Evolutionary conservation across 441 rosid species (phyloP), one percentile per base, ranked within the genome.

Genomic region (Isatis lusitanica): DNA sequence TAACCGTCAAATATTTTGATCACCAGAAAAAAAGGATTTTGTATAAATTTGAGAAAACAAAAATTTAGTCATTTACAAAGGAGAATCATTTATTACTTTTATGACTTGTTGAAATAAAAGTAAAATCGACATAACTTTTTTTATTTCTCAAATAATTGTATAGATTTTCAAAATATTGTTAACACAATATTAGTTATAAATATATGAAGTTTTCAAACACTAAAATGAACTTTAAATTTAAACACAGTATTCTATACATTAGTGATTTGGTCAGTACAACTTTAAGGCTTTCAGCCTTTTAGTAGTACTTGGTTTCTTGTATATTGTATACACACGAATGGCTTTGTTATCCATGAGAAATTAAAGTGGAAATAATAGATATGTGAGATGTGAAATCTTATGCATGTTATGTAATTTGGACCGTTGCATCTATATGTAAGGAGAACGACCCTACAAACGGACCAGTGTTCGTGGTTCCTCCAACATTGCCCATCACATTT

Each of bases 401-500:
- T 67, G 63, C 68, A 74, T 68, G 48, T 74, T 51, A 26, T 12
- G 33, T 53, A 2, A 65, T 76, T 70, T 76, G 75, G 79, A 70
- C 9, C 48, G 67, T 76, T 76, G 79, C 75, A 64, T 63, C 61
- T 76, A 70, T 68, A 47, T 76, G 66, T 47, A 70, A 52, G 30
- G 71, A 68, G 74, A 64, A 70, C 61, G 79, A 76, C 79, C 75
- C 79, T 64, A 76, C 72, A 21, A 63, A 13, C 30, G 18, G 48
- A 76, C 71, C 72, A 76, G 16, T 70, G 79, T 70, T 76, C 67
- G 56, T 70, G 68, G 71, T 70, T 70, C 6, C 62, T 70, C 75
- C 70, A 70, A 76, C 79, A 76, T 70, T 47, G 63, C 71, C 71
- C 71, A 76, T 70, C 71, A 64, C 75, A 67, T 76, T 70, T 75